Evolutionary conservation across 352 stramenopile genomes (phyloP), one percentile per base, ranked within the genome.

Genomic region (Pythium sp.): DNA sequence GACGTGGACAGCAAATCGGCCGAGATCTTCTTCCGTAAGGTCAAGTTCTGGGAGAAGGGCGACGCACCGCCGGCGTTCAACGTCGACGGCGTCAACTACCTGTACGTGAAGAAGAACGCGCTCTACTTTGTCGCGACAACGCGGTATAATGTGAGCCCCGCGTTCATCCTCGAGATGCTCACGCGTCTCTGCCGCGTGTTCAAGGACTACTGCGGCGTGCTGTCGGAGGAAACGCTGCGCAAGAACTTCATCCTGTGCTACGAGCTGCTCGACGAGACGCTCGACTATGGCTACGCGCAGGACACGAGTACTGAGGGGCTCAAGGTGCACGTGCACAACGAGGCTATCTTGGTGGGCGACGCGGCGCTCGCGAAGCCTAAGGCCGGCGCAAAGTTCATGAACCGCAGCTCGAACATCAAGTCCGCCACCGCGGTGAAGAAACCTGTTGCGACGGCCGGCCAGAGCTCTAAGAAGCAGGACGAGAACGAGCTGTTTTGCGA

Each of bases 201-300:
- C 77, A 99, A 99, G 82, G 98, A 99, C 85, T 99, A 99, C 77
- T 99, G 98, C 77, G 98, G 98, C 30, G 97, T 98, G 38, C 80
- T 99, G 24, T 99, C 92, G 34, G 98, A 98, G 71, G 97, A 99
- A 78, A 97, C 96, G n/a, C 96, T 99, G 72, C 90, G 98, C 49
- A 99, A 99, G 89, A 99, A 99, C 79, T 99, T 99, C 71, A 98
- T 99, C 69, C 75, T 99, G 49, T 95, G 98, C 69, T 99, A 99
- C 76, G 98, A 99, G 80, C 83, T 99, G 53, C 84, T 99, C 51
- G 98, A 99, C 80, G 98, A 99, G 79, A 98, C 98, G 67, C 74
- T 99, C n/a, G 98, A 99, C 82, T 99, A 97, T 73, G 98, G 98
- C 12, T 99, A 99, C 78, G 96, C 97, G 24, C 97, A 99, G 80